Conservation (phyloP, 2,329 filamentous ascomycete genomes). For the Cyanodermella asteris region DNA sequence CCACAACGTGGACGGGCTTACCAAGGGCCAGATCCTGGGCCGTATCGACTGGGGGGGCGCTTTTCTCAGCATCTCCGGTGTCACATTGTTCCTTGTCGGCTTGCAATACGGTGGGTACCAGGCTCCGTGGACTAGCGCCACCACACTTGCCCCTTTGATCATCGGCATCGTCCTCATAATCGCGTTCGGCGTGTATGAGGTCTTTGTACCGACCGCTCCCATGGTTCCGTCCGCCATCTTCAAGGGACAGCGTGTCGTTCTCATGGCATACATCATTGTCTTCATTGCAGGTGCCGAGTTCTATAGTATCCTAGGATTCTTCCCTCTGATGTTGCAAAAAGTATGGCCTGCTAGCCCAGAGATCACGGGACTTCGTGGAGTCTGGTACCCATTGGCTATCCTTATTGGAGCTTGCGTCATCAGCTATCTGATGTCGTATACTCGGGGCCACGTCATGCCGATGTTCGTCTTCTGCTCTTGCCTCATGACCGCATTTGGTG, state of each 20-base stretch:
- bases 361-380: too few relatives aligned
- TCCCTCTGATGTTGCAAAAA: too few relatives aligned
- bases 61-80: constrained; percentile 24
- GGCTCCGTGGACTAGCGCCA: constrained; percentile 25
- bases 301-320: constrained; percentile 31
- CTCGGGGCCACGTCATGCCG: constrained; percentile 34
- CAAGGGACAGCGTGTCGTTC: constrained; percentile 27
- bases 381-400: too few relatives aligned
- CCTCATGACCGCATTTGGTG: too few relatives aligned
- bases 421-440: constrained; percentile 33
- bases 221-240: constrained; percentile 23
- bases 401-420: constrained; percentile 37
- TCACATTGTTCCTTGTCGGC: constrained; percentile 26
- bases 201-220: constrained; percentile 22
- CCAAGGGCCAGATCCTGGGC: constrained; percentile 18
- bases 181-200: constrained; percentile 25
- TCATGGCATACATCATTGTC: constrained; percentile 33
- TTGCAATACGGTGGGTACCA: constrained; percentile 30
- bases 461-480: too few relatives aligned
- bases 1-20: constrained; percentile 18
- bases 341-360: too few relatives aligned
- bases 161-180: constrained; percentile 21
- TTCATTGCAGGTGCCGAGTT: constrained; percentile 39
- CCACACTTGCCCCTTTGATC: constrained; percentile 24
- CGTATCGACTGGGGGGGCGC: constrained; percentile 30